Conservation (phyloP, 2,329 filamentous ascomycete genomes). For the Monilinia aucupariae region DNA sequence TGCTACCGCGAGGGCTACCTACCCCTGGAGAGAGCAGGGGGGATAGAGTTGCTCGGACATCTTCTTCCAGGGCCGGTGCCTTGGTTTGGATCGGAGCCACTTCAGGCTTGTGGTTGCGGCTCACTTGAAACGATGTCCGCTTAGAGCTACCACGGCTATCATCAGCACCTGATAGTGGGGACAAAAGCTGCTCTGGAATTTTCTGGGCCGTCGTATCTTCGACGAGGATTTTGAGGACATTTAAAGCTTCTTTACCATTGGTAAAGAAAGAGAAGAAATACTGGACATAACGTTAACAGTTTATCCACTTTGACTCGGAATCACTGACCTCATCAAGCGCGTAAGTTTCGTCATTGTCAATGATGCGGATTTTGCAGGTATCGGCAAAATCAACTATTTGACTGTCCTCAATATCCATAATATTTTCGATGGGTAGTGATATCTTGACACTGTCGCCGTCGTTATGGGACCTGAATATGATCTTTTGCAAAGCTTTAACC, state of each 20-base stretch:
- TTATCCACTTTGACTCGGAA: neutral
- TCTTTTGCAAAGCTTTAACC: slow-evolving; percentile 88
- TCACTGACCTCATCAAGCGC: slow-evolving; percentile 79
- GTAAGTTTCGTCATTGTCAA: slow-evolving; percentile 91
- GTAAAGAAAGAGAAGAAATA: slow-evolving; percentile 98
- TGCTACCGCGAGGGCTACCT: slow-evolving; percentile 50
- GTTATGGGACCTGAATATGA: slow-evolving; percentile 93
- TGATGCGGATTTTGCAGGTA: slow-evolving; percentile 86
- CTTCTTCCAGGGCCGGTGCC: slow-evolving; percentile 42
- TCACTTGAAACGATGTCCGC: slow-evolving; percentile 24
- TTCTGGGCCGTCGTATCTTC: slow-evolving; percentile 35
- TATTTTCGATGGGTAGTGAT: slow-evolving; percentile 77
- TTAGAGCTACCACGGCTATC: slow-evolving; percentile 27
- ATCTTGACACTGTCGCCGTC: slow-evolving; percentile 97
- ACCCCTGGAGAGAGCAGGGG: slow-evolving; percentile 40
- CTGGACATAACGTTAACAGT: slow-evolving; percentile 40
- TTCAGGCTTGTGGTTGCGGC: slow-evolving; percentile 20
- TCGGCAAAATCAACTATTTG: slow-evolving; percentile 88
- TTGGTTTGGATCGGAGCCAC: slow-evolving; percentile 26
- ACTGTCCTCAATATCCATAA: slow-evolving; percentile 89
- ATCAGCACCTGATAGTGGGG: slow-evolving; percentile 21
- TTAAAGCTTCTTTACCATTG: slow-evolving; percentile 75
- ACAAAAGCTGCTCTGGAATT: slow-evolving; percentile 32
- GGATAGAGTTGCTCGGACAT: slow-evolving; percentile 56
- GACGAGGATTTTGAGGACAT: slow-evolving; percentile 53